Conservation (phyloP, 106 monocot genomes). For the Chionographis japonica region DNA sequence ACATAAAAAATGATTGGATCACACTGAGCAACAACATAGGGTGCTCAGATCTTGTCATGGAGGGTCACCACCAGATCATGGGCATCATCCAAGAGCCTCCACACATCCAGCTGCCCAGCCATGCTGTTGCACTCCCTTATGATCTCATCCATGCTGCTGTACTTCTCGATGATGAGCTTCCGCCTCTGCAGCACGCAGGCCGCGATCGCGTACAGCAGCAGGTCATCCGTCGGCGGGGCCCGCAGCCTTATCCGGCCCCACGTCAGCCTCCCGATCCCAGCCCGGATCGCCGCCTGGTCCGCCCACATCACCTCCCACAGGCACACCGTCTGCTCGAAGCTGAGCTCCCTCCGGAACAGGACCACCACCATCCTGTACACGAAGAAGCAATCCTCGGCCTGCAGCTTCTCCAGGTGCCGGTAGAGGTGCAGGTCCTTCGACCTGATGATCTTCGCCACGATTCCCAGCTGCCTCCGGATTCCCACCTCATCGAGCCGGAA, state of each 20-base stretch:
- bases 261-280: slow-evolving; percentile 21
- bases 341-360: slow-evolving; percentile 37
- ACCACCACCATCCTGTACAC: slow-evolving; percentile 50
- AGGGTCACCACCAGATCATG: slow-evolving; percentile 42
- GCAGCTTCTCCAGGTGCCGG: slow-evolving; percentile 34
- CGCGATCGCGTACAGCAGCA: slow-evolving; percentile 36
- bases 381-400: slow-evolving; percentile 45
- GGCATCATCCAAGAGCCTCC: slow-evolving; percentile 42
- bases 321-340: slow-evolving; percentile 37
- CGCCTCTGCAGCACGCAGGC: slow-evolving; percentile 37
- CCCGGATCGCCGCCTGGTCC: slow-evolving; percentile 40
- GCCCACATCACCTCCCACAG: slow-evolving; percentile 54
- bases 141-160: slow-evolving; percentile 39
- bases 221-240: slow-evolving; percentile 34
- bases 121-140: slow-evolving; percentile 37
- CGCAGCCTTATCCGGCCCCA: slow-evolving; percentile 30
- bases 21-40: no score
- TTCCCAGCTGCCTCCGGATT: slow-evolving; percentile 29
- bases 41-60: slow-evolving; percentile 23
- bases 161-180: slow-evolving; percentile 43
- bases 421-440: slow-evolving; percentile 36
- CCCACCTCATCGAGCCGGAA: slow-evolving; percentile 49
- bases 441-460: slow-evolving; percentile 41
- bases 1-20: no score
- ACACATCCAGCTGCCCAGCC: slow-evolving; percentile 35